Evolutionary conservation across 75 land plant genomes (phyloP).

Genomic region (Pinus albicaulis): DNA sequence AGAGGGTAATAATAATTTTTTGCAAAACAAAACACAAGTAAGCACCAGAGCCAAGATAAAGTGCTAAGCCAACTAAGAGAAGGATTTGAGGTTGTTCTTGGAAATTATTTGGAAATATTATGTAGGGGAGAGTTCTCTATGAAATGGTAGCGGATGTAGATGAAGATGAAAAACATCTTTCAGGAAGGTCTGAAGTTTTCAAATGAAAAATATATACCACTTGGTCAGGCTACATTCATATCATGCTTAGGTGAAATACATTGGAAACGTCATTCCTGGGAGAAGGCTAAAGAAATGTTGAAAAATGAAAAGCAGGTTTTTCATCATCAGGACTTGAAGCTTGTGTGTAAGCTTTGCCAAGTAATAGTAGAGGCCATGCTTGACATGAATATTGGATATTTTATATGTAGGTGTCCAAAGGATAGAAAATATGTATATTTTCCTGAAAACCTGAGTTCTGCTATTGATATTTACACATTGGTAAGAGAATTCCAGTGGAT

Average conservation of each 20-base stretch:
- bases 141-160: conserved; percentile 64
- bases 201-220: no score
- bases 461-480: no score
- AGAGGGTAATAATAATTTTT: no score
- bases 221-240: conserved; percentile 54
- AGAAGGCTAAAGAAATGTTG: conserved; percentile 53
- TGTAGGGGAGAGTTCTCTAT: conserved; percentile 94
- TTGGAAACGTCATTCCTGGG: conserved; percentile 60
- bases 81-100: conserved; percentile 68
- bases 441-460: no score
- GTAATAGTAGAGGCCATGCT: conserved; percentile 38
- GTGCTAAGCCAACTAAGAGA: no score
- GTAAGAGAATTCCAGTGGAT: no score
- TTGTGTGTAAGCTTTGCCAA: conserved; percentile 52
- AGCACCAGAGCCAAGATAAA: no score
- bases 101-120: conserved; percentile 75
- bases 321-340: conserved; percentile 8
- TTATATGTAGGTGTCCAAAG: conserved; percentile 26
- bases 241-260: conserved; percentile 75
- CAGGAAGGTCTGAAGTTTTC: no score
- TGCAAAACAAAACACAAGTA: no score
- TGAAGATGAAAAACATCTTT: conserved; percentile 75
- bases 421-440: background rate
- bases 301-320: conserved; percentile 32
- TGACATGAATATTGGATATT: conserved; percentile 59